Conservation (phyloP, 805 yeast species). For the Ogataea paradorogensis region DNA sequence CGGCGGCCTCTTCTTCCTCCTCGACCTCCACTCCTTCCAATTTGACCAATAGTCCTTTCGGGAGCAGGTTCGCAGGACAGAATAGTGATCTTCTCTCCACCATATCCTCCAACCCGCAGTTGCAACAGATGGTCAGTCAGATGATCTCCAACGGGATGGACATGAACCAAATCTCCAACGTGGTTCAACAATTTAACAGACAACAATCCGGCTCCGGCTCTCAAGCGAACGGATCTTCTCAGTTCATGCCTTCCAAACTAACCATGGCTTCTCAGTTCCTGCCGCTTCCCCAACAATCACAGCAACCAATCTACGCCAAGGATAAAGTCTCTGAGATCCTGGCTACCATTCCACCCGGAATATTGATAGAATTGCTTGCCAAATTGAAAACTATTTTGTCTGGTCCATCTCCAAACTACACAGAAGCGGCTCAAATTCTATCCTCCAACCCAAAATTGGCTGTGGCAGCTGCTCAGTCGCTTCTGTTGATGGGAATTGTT, state of each 20-base stretch:
- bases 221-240: slow-evolving; percentile 11
- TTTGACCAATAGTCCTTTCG: slow-evolving; percentile 14
- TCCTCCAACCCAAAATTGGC: slow-evolving; percentile 56
- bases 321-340: slow-evolving; percentile 62
- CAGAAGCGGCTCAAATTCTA: slow-evolving; percentile 52
- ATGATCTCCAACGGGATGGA: slow-evolving; percentile 37
- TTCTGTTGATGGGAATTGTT: slow-evolving; percentile 72
- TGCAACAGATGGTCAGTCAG: slow-evolving; percentile 35
- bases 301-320: slow-evolving; percentile 37
- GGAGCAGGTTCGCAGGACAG: slow-evolving; percentile 18
- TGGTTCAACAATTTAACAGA: slow-evolving; percentile 29
- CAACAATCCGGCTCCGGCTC: slow-evolving; percentile 17
- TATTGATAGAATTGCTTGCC: slow-evolving; percentile 64
- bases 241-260: slow-evolving; percentile 41
- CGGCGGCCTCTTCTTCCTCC: slow-evolving; percentile 17
- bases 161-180: slow-evolving; percentile 30
- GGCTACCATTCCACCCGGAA: slow-evolving; percentile 66
- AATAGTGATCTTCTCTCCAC: slow-evolving; percentile 25
- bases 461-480: slow-evolving; percentile 67
- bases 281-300: slow-evolving; percentile 44
- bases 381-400: slow-evolving; percentile 57
- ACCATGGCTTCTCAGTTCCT: slow-evolving; percentile 54
- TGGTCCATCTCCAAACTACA: slow-evolving; percentile 48
- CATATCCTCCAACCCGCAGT: slow-evolving; percentile 31
- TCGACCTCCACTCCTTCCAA: slow-evolving; percentile 15